A percentile compares a stretch with the other conserved stretches of the same genome.
Conservation (phyloP, 179 eudicot genomes). For the Spinacia oleracea region DNA sequence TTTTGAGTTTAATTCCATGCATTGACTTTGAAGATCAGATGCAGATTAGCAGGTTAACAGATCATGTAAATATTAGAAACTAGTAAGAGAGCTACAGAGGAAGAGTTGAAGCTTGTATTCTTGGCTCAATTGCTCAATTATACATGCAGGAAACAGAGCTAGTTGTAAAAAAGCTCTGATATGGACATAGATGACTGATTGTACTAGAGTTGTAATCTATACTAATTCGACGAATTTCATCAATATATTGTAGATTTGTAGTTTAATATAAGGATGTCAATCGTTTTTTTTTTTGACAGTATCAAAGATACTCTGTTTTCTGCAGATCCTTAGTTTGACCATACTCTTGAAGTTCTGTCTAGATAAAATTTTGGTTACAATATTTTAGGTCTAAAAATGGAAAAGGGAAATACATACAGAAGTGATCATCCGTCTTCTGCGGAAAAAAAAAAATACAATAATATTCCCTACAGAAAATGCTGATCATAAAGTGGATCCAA, state of each 20-base stretch:
- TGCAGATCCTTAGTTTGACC: neutral
- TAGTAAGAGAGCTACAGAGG: no score
- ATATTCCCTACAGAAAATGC: neutral
- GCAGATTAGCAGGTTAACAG: neutral
- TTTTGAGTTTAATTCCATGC: neutral
- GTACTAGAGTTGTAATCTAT: no score
- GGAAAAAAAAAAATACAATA: neutral
- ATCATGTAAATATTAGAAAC: no score
- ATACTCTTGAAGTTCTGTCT: neutral
- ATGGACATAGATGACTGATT: neutral
- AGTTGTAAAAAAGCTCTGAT: neutral
- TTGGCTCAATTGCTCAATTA: neutral
- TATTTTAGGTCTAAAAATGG: no score
- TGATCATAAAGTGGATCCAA: neutral
- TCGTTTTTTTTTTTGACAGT: no score
- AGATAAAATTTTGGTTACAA: neutral
- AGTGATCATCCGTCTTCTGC: neutral
- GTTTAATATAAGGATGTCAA: neutral
- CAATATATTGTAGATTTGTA: neutral
- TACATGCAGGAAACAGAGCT: neutral
- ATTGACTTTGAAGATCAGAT: neutral
- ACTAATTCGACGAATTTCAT: no score
- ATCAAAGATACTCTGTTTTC: neutral
- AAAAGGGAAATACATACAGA: neutral
- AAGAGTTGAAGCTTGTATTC: neutral